These are phyloP conservation scores for Naganishia albida DNA, from an alignment of 1,284 basidiomycete genomes.

Conservation along the genomic window DNA sequence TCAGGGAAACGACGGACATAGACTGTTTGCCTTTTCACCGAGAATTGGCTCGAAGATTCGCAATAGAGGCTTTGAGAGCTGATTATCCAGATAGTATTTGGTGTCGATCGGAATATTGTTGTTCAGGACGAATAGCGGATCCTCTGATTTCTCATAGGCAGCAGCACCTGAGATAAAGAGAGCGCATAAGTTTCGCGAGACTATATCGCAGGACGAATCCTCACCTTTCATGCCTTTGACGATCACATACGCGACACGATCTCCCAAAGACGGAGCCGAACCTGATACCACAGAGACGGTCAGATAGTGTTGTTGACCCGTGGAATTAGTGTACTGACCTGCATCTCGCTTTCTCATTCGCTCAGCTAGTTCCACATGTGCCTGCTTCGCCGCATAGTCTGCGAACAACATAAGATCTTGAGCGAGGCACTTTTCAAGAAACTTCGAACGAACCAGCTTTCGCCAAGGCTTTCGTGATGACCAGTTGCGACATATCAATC, in stretches of 20 bases:
- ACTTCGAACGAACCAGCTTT: constrained; percentile 66
- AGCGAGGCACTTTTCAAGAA: neutral
- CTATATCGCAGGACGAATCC: constrained; percentile 22
- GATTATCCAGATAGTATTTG: constrained; percentile 94
- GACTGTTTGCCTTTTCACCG: constrained; percentile 79
- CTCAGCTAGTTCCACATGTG: constrained; percentile 89
- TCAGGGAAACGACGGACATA: constrained; percentile 46
- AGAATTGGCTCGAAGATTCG: constrained; percentile 97
- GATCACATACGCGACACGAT: constrained; percentile 96
- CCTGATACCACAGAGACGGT: constrained; percentile 52
- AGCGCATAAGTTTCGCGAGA: neutral
- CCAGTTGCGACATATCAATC: constrained; percentile 94
- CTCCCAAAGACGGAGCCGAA: constrained; percentile 87
- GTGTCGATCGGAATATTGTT: constrained; percentile 97
- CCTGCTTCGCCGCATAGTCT: constrained; percentile 90
- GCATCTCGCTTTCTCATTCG: constrained; percentile 93
- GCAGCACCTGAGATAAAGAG: constrained; percentile 67
- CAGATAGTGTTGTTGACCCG: neutral
- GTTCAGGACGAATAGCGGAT: constrained; percentile 91
- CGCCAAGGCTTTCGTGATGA: constrained; percentile 92
- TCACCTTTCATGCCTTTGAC: constrained; percentile 89
- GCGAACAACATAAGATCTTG: constrained; percentile 13
- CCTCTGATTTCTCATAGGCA: constrained; percentile 97
- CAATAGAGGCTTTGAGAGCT: constrained; percentile 91
- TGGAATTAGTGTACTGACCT: constrained; percentile 59